Evolutionary conservation across 2,329 filamentous ascomycete genomes (phyloP).

Genomic region (Thielaviopsis musarum): DNA sequence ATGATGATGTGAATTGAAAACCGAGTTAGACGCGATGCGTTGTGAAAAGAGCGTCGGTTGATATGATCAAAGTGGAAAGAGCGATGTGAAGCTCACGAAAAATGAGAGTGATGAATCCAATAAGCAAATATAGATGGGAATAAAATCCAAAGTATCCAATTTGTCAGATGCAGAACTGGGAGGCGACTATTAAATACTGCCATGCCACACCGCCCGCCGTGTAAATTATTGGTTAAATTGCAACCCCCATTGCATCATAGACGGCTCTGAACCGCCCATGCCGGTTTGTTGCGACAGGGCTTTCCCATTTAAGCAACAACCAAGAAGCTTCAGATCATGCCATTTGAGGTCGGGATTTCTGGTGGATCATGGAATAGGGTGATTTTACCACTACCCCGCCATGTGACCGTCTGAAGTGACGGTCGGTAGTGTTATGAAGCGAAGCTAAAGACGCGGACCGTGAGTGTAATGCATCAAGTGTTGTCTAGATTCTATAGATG

Average conservation of each 20-base stretch:
- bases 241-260: neutral
- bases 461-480: neutral
- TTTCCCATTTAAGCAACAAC: neutral
- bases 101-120: neutral
- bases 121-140: neutral
- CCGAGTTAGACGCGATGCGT: neutral
- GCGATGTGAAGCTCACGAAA: no score
- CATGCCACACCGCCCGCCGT: constrained; percentile 8
- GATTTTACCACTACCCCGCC: neutral
- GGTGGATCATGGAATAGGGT: neutral
- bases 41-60: neutral
- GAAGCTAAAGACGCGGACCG: neutral
- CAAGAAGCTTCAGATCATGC: neutral
- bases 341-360: neutral
- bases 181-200: constrained; percentile 3
- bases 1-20: neutral
- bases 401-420: neutral
- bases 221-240: neutral
- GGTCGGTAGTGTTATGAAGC: neutral
- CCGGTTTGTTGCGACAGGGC: neutral
- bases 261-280: neutral
- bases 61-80: neutral
- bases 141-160: neutral
- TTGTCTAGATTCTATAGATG: neutral
- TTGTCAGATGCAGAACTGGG: neutral